phyloP scores from a whole-genome alignment of 2,329 filamentous ascomycete species.

The Didymella segeticola region DNA sequence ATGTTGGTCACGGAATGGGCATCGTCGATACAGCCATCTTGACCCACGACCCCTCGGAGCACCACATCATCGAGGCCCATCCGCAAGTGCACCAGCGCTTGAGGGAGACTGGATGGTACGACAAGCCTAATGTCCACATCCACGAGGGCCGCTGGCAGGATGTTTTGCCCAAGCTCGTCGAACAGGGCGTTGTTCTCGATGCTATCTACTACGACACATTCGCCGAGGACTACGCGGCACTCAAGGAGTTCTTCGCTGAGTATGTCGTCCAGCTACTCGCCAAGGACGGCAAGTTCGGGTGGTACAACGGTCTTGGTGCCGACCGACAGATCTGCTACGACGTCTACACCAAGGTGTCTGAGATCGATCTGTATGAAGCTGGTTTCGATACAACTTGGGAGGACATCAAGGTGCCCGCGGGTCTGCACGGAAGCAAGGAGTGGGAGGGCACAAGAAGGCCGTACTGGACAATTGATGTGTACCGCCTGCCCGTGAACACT shows the following conservation, averaged over 20 bases:
- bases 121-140: constrained; percentile 65
- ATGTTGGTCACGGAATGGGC: constrained; percentile 90
- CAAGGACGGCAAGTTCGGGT: constrained; percentile 44
- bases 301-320: constrained; percentile 49
- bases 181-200: constrained; percentile 75
- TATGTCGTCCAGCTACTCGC: constrained; percentile 46
- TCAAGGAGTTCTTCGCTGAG: constrained; percentile 48
- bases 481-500: constrained; percentile 45
- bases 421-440: constrained; percentile 43
- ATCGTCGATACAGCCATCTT: constrained; percentile 83
- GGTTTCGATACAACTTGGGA: constrained; percentile 48
- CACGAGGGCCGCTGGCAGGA: constrained; percentile 84
- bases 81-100: constrained; percentile 75
- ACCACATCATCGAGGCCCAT: constrained; percentile 89
- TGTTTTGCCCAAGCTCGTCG: constrained; percentile 71
- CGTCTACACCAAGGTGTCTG: constrained; percentile 49
- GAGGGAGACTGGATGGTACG: constrained; percentile 71
- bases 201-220: constrained; percentile 61
- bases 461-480: constrained; percentile 49
- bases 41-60: constrained; percentile 68
- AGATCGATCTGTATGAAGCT: constrained; percentile 46
- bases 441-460: constrained; percentile 46
- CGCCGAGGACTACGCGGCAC: constrained; percentile 47
- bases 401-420: constrained; percentile 43
- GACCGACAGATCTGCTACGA: constrained; percentile 51